Base-by-base conservation (phyloP, 441 rosid genomes). In the Euphorbia celastroides region DNA sequence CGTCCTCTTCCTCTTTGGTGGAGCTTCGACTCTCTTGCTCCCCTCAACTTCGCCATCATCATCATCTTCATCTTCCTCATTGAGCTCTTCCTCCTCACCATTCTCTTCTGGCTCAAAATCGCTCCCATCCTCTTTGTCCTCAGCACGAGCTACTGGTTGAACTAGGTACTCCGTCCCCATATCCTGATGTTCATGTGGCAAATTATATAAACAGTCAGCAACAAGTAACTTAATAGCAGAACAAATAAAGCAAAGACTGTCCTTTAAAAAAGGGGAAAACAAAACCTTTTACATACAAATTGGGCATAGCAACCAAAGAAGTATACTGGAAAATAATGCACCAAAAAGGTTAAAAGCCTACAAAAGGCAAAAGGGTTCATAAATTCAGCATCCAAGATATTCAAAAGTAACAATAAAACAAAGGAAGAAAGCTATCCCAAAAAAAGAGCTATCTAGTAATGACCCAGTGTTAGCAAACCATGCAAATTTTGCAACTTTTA, bases 61-160 rank as follows among this genome's bases (percentile, higher is more conserved):
- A 70, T 84, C 95, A 2, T 89, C 92, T 48, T 86, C 92, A 6
- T 88, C 95, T 2, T 48, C 69, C 41, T 59, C 74, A 0, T 65
- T 66, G 12, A 31, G 64, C 27, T 86, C 91, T 1, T 89, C 86
- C 0, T 81, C 95, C 20, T 80, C 85, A 0, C 80, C 88, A 14
- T 84, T 82, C 74, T 85, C 96, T 64, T 79, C 88, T 0, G 90
- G 96, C 41, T 88, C 89, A 16, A 92, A 88, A 69, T 90, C 96
- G 64, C 98, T 89, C 3, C 90, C 95, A 36, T 92, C 93, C 68
- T 85, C 98, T 75, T 92, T 93, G 2, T 90, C 96, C 67, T 88
- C 96, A 6, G 88, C 80, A 20, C 72, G 86, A 46, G 73, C 90
- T 20, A 90, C 84, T 4, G 98, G 97, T 60, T 73, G 84, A 31